These are phyloP conservation scores for Chamaecyparis obtusa DNA, from an alignment of 75 land plant species.

Conservation along the genomic window DNA sequence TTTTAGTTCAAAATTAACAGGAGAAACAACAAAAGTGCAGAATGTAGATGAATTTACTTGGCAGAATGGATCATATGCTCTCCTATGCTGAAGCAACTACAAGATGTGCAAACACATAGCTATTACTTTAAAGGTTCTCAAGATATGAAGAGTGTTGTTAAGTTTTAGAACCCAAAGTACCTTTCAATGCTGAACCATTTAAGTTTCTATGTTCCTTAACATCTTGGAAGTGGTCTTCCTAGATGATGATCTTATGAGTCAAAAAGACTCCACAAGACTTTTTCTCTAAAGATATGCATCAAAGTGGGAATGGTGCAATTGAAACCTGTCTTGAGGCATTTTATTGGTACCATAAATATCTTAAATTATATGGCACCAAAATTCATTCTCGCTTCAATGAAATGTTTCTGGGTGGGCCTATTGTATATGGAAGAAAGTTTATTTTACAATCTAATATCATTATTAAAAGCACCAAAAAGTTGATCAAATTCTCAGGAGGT, in stretches of 20 bases:
- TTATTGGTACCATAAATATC: slow-evolving; percentile 87
- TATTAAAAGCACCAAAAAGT: slow-evolving; percentile 85
- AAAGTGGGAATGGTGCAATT: slow-evolving; percentile 87
- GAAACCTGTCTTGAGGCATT: slow-evolving; percentile 87
- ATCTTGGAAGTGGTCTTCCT: slow-evolving; percentile 81
- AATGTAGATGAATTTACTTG: slow-evolving; percentile 19
- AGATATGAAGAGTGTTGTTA: slow-evolving; percentile 45
- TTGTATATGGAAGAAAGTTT: slow-evolving; percentile 78
- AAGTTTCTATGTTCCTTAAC: slow-evolving; percentile 77
- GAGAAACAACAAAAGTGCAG: slow-evolving; percentile 57
- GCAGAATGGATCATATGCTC: slow-evolving; percentile 83
- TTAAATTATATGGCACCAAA: slow-evolving; percentile 77
- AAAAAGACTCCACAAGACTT: slow-evolving; percentile 77
- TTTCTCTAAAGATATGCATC: slow-evolving; percentile 73
- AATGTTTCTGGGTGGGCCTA: slow-evolving; percentile 96
- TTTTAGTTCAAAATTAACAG: no score
- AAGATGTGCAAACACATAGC: slow-evolving; percentile 36
- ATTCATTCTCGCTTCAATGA: slow-evolving; percentile 68
- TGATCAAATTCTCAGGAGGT: slow-evolving; percentile 70
- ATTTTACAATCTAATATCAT: slow-evolving; percentile 79
- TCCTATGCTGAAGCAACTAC: slow-evolving; percentile 63
- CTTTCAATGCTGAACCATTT: slow-evolving; percentile 72
- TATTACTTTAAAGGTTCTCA: slow-evolving; percentile 49
- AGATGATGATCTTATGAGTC: slow-evolving; percentile 90
- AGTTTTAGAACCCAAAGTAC: slow-evolving; percentile 68